Percentiles rank a stretch among this genome's conserved stretches.
Evolutionary conservation across 108 stramenopile genomes (phyloP).

Genomic region (Skeletonema grethae): DNA sequence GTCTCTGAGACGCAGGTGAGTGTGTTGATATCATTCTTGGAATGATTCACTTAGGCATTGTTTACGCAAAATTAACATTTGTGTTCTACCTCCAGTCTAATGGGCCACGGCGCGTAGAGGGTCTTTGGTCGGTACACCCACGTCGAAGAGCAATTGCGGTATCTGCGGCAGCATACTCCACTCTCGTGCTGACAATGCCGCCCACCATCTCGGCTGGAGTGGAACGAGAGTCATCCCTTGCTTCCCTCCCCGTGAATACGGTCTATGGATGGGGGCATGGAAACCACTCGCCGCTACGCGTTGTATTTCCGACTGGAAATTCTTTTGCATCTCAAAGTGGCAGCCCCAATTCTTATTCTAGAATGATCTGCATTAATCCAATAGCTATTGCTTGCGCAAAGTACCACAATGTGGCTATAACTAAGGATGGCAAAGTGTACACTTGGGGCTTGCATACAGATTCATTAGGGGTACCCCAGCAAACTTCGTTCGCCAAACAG

Average conservation of each 20-base stretch:
- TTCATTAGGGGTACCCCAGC: conserved; percentile 49
- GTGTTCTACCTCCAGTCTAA: not conserved
- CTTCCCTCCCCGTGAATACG: conserved; percentile 63
- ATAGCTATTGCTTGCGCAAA: conserved; percentile 76
- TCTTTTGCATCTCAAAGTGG: conserved; percentile 1
- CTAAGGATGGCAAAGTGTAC: conserved; percentile 86
- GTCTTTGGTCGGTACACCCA: conserved; percentile 59
- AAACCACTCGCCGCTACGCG: conserved; percentile 67
- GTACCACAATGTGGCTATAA: conserved; percentile 87
- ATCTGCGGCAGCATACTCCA: conserved; percentile 81
- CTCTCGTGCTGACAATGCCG: conserved; percentile 65
- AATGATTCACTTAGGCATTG: not conserved
- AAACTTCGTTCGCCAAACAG: conserved; percentile 7
- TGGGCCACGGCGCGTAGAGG: conserved; percentile 69
- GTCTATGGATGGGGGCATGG: conserved; percentile 88
- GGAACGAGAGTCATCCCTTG: conserved; percentile 6
- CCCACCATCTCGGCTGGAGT: conserved; percentile 22
- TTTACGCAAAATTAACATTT: not conserved
- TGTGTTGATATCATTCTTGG: not conserved
- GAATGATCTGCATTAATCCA: conserved; percentile 58
- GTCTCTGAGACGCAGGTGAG: too few relatives aligned
- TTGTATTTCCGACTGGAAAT: conserved; percentile 51
- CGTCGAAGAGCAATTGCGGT: conserved; percentile 63
- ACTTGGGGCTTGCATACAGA: conserved; percentile 91
- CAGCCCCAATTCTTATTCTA: conserved; percentile 15